Evolutionary conservation across 306 rosid genomes (phyloP).

Genomic region (Luffa aegyptiaca): DNA sequence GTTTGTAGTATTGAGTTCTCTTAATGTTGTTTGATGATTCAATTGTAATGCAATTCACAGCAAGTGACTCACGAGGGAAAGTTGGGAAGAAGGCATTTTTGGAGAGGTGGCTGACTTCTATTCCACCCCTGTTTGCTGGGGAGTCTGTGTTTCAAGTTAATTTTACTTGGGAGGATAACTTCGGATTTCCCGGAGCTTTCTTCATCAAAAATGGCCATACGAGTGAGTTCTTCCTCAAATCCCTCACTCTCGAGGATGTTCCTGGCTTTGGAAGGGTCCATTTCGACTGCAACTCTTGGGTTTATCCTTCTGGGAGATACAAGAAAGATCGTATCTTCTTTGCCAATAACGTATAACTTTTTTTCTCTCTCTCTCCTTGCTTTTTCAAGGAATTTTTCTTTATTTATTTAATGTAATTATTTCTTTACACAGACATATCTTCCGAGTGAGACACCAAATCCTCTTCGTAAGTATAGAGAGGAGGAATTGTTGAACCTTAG

Average conservation of each 20-base stretch:
- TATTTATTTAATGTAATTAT: too few relatives aligned
- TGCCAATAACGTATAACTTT: constrained; percentile 21
- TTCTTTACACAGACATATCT: too few relatives aligned
- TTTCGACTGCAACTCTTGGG: constrained; percentile 81
- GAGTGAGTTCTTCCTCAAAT: constrained; percentile 53
- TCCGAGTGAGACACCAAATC: too few relatives aligned
- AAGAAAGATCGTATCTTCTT: constrained; percentile 58
- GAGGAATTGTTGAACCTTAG: too few relatives aligned
- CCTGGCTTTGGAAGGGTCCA: constrained; percentile 54
- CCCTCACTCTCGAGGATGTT: constrained; percentile 52
- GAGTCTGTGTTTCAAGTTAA: constrained; percentile 43
- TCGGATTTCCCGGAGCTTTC: constrained; percentile 72
- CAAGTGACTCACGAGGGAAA: constrained; percentile 35
- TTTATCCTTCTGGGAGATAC: constrained; percentile 50
- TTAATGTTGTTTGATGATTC: background rate
- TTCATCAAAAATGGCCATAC: constrained; percentile 48
- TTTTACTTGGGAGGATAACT: constrained; percentile 52
- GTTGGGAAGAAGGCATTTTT: constrained; percentile 48
- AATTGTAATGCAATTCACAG: constrained; percentile 13
- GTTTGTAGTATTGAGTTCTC: background rate
- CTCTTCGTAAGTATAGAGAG: too few relatives aligned
- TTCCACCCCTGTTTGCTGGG: constrained; percentile 32
- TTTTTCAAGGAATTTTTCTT: too few relatives aligned
- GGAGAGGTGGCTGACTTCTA: constrained; percentile 45
- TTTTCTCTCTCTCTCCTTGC: too few relatives aligned